These are phyloP conservation scores for Entomortierella beljakovae DNA, from an alignment of 192 early-diverging fungal genomes.

Conservation along the genomic window DNA sequence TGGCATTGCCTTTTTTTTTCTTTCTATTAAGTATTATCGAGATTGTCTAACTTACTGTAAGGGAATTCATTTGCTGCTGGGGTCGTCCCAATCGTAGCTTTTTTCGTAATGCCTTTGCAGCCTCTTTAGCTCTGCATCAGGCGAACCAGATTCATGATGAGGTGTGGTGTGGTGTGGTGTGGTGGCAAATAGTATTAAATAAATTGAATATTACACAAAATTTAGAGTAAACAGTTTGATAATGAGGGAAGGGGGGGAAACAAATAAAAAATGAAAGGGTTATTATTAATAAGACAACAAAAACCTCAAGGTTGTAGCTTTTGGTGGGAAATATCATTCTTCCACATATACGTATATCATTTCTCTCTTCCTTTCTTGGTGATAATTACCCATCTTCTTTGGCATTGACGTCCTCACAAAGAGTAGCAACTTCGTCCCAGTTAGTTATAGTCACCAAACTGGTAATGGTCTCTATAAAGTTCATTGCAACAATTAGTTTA, in stretches of 20 bases:
- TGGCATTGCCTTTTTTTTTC: no score
- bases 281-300: neutral
- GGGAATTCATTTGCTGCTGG: constrained; percentile 34
- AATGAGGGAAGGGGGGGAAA: neutral
- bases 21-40: neutral
- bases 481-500: no score
- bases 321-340: neutral
- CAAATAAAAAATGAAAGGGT: neutral
- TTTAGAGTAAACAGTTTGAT: neutral
- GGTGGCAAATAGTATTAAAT: neutral
- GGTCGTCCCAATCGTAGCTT: constrained; percentile 8
- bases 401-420: constrained; percentile 44
- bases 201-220: neutral
- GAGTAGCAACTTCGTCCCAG: constrained; percentile 31
- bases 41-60: constrained; percentile 27
- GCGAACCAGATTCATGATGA: neutral
- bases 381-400: constrained; percentile 46
- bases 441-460: constrained; percentile 24
- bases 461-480: constrained; percentile 37
- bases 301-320: neutral
- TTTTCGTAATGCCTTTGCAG: constrained; percentile 31
- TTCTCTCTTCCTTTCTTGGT: neutral
- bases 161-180: no score
- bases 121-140: constrained; percentile 29
- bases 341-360: neutral